Evolutionary conservation across 2,329 filamentous ascomycete genomes (phyloP).

Genomic region (Corinectria fuckeliana): DNA sequence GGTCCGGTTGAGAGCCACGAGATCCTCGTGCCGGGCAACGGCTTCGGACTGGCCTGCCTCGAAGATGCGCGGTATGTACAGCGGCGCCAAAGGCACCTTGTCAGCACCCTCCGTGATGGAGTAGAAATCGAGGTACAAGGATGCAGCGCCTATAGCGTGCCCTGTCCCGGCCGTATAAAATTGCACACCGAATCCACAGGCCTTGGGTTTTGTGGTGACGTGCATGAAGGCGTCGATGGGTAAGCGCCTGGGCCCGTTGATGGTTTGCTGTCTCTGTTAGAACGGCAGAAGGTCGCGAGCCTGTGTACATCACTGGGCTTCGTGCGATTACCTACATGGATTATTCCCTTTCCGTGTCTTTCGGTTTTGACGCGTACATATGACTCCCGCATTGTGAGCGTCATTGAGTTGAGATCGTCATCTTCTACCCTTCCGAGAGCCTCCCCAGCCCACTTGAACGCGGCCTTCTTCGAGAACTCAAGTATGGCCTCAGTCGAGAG

Average conservation of each 20-base stretch:
- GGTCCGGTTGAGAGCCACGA: not conserved
- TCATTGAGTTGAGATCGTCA: not conserved
- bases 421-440: not conserved
- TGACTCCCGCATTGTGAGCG: not conserved
- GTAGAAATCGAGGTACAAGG: constrained; percentile 15
- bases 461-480: not conserved
- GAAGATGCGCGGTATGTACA: not conserved
- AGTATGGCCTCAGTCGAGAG: constrained; percentile 3
- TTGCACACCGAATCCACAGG: constrained; percentile 4
- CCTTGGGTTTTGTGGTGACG: not conserved
- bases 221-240: constrained; percentile 35
- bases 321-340: constrained; percentile 25
- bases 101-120: not conserved
- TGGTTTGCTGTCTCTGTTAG: constrained; percentile 29
- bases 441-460: not conserved
- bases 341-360: constrained; percentile 16
- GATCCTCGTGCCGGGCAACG: not conserved
- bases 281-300: not conserved
- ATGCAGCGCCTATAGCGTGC: constrained; percentile 26
- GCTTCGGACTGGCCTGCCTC: not conserved
- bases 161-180: constrained; percentile 35
- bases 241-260: constrained; percentile 31
- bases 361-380: not conserved
- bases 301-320: not conserved
- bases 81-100: not conserved